Conservation (phyloP, 176 grass and related monocot genomes). For the Phoenix roebelenii region DNA sequence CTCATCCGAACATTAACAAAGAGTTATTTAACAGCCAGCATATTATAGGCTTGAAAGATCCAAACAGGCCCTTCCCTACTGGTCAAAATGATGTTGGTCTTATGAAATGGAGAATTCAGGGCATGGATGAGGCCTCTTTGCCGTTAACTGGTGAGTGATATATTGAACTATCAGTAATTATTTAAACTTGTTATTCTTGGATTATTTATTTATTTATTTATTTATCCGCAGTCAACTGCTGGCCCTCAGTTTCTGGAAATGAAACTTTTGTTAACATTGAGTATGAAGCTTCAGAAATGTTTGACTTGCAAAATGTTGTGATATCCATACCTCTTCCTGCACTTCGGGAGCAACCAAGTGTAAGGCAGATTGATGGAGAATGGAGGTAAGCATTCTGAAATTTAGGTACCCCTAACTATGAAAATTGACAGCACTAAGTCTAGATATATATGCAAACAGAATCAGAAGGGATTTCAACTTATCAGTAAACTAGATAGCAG, state of each 20-base stretch:
- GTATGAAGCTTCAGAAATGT: constrained; percentile 78
- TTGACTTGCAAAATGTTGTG: constrained; percentile 68
- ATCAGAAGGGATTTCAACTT: too few relatives aligned
- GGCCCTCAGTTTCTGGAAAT: constrained; percentile 65
- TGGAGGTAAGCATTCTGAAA: constrained; percentile 59
- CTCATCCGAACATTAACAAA: constrained; percentile 71
- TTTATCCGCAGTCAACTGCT: constrained; percentile 57
- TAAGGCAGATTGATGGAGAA: constrained; percentile 84
- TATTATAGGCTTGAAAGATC: constrained; percentile 77
- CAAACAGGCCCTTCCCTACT: constrained; percentile 72
- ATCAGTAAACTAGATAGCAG: too few relatives aligned
- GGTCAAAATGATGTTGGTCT: constrained; percentile 85
- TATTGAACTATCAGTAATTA: neutral
- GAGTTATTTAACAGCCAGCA: constrained; percentile 70
- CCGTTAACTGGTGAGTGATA: constrained; percentile 52
- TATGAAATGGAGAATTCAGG: constrained; percentile 92
- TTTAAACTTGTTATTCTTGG: constrained; percentile 1
- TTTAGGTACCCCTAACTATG: too few relatives aligned
- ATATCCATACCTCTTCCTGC: constrained; percentile 71
- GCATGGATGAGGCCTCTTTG: constrained; percentile 56
- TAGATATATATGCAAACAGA: too few relatives aligned
- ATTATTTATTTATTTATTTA: constrained; percentile 15
- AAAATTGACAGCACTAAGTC: too few relatives aligned
- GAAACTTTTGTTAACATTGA: constrained; percentile 83
- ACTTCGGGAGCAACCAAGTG: constrained; percentile 55